Conservation (phyloP, 495 filamentous ascomycete species). For the Aspergillus funiculosus region DNA sequence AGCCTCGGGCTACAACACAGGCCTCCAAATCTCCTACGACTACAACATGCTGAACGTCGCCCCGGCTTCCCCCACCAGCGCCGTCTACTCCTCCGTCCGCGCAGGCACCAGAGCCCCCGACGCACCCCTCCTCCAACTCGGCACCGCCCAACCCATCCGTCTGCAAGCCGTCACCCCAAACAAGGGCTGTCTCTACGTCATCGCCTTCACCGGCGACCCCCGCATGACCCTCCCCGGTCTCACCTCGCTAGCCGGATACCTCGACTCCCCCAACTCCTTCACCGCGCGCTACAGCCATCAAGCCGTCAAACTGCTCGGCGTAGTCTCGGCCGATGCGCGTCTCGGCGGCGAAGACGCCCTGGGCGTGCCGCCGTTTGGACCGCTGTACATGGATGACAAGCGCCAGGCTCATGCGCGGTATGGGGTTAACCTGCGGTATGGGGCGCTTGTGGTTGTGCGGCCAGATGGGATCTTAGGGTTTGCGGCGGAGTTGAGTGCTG, state of each 20-base stretch:
- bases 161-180: conserved; percentile 7
- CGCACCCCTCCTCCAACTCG: conserved; percentile 6
- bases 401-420: background rate
- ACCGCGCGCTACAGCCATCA: too few relatives aligned
- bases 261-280: too few relatives aligned
- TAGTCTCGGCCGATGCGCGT: too few relatives aligned
- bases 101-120: background rate
- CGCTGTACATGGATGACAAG: background rate
- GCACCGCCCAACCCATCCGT: background rate
- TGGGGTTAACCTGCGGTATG: background rate
- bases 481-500: too few relatives aligned
- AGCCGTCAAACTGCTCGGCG: background rate
- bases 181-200: background rate
- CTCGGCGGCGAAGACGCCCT: conserved; percentile 1
- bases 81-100: background rate
- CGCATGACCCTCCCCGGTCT: background rate
- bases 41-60: conserved; percentile 7
- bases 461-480: too few relatives aligned
- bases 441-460: background rate
- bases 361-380: background rate
- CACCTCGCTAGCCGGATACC: too few relatives aligned
- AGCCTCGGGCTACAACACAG: conserved; percentile 10
- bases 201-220: background rate
- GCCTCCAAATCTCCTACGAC: conserved; percentile 7
- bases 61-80: background rate